Evolutionary conservation across 805 yeast genomes (phyloP).

Genomic region (Wickerhamomyces kurtzmanii): DNA sequence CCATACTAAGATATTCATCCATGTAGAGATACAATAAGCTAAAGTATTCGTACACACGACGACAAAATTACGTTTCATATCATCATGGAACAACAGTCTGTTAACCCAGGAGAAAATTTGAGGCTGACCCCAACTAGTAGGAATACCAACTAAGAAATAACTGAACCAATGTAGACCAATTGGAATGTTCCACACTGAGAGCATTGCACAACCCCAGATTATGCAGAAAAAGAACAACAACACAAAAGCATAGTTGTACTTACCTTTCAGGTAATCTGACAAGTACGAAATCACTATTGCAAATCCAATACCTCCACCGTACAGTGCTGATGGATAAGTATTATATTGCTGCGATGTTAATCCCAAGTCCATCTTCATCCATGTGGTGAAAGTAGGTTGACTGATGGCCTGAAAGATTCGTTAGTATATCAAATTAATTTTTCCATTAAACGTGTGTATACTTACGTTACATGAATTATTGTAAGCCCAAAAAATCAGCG

Average conservation of each 20-base stretch:
- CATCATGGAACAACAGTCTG: slow-evolving; percentile 26
- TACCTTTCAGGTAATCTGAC: slow-evolving; percentile 26
- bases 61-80: slow-evolving; percentile 23
- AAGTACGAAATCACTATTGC: slow-evolving; percentile 25
- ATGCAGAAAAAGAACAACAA: slow-evolving; percentile 26
- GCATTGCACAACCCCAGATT: slow-evolving; percentile 29
- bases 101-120: slow-evolving; percentile 49
- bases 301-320: slow-evolving; percentile 27
- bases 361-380: slow-evolving; percentile 30
- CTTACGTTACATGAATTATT: slow-evolving; percentile 11
- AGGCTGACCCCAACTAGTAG: slow-evolving; percentile 45
- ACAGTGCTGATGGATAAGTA: slow-evolving; percentile 28
- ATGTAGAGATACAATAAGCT: slow-evolving; percentile 30
- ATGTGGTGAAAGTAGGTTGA: slow-evolving; percentile 33
- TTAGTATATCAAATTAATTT: no score
- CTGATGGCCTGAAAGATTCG: slow-evolving; percentile 21
- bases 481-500: slow-evolving; percentile 14
- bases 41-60: slow-evolving; percentile 30
- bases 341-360: slow-evolving; percentile 26
- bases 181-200: slow-evolving; percentile 40
- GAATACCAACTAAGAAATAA: slow-evolving; percentile 37
- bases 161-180: slow-evolving; percentile 38
- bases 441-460: no score
- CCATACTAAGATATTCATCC: slow-evolving; percentile 33
- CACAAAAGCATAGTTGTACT: slow-evolving; percentile 25